A percentile compares a stretch with the other conserved stretches of the same genome.
These are phyloP conservation scores for Brassica incana DNA, from an alignment of 345 rosid species.

Conservation along the genomic window DNA sequence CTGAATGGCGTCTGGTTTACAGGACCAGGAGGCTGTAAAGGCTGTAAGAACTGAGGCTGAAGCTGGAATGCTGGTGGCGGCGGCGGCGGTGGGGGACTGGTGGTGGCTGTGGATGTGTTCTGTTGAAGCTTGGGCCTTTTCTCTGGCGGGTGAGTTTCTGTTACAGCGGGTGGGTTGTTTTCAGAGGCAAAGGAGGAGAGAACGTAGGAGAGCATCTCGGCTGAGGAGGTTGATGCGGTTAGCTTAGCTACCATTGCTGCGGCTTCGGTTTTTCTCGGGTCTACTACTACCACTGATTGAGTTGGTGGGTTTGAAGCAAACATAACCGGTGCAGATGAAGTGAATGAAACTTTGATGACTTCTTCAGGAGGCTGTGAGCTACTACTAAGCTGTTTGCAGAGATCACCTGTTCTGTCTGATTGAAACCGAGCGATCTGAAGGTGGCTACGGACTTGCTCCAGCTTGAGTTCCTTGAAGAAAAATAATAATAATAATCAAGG, in stretches of 20 bases:
- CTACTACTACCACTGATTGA: conserved; percentile 52
- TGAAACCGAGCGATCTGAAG: conserved; percentile 68
- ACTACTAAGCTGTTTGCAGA: conserved; percentile 52
- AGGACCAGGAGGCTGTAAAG: conserved; percentile 57
- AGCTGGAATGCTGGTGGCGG: conserved; percentile 54
- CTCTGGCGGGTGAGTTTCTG: conserved; percentile 45
- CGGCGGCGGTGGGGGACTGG: conserved; percentile 48
- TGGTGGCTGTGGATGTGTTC: conserved; percentile 57
- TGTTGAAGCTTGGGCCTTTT: conserved; percentile 75
- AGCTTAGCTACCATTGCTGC: conserved; percentile 86
- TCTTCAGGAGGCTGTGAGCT: conserved; percentile 46
- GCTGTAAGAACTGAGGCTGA: conserved; percentile 49
- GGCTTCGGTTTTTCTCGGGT: conserved; percentile 73
- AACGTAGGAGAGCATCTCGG: conserved; percentile 86
- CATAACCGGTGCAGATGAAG: conserved; percentile 56
- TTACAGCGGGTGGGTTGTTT: conserved; percentile 32
- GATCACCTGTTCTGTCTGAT: conserved; percentile 50
- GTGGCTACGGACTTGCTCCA: conserved; percentile 71
- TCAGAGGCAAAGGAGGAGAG: conserved; percentile 92
- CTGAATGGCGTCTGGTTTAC: conserved; percentile 50
- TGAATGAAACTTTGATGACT: conserved; percentile 20
- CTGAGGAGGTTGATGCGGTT: conserved; percentile 90
- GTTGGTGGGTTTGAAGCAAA: conserved; percentile 52
- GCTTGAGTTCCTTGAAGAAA: conserved; percentile 65
- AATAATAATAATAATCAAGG: background rate